Conservation (phyloP, 1,284 basidiomycete genomes). For the Puccinia novopanici region DNA sequence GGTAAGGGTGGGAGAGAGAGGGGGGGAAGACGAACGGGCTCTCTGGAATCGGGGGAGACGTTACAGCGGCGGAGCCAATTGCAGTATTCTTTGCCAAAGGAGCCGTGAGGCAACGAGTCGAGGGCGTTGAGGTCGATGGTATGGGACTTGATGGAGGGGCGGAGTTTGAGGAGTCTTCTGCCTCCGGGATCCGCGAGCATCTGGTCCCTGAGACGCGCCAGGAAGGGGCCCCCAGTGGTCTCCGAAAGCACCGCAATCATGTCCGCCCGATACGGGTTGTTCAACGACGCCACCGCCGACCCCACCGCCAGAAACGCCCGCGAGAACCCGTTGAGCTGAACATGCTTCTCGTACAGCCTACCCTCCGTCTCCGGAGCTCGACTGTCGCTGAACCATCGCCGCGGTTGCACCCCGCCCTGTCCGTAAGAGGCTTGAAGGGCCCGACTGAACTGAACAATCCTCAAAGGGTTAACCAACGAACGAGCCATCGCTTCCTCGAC, state of each 20-base stretch:
- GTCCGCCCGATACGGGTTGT: conserved; percentile 81
- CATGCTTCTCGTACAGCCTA: conserved; percentile 68
- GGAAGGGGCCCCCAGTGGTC: conserved; percentile 77
- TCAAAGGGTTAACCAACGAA: too few relatives aligned
- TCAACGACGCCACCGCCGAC: conserved; percentile 78
- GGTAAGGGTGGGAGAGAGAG: background rate
- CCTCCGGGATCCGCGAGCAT: conserved; percentile 74
- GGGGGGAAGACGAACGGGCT: conserved; percentile 68
- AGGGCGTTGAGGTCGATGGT: conserved; percentile 72
- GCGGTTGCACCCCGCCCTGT: too few relatives aligned
- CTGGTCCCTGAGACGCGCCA: conserved; percentile 74
- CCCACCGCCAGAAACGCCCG: conserved; percentile 82
- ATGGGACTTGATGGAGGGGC: conserved; percentile 76
- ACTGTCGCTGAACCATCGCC: background rate
- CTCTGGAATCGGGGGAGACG: conserved; percentile 92
- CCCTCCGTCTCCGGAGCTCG: background rate
- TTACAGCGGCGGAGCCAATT: conserved; percentile 87
- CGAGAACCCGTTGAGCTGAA: conserved; percentile 77
- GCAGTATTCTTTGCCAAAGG: conserved; percentile 82
- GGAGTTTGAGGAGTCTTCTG: conserved; percentile 75
- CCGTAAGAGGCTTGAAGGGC: too few relatives aligned
- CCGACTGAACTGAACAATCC: too few relatives aligned
- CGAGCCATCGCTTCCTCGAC: too few relatives aligned
- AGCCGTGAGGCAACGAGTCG: conserved; percentile 73
- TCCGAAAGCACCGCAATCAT: conserved; percentile 91